These are phyloP conservation scores for Cymbopogon flexuosus DNA, from an alignment of 202 grass and related monocot species.

Conservation along the genomic window DNA sequence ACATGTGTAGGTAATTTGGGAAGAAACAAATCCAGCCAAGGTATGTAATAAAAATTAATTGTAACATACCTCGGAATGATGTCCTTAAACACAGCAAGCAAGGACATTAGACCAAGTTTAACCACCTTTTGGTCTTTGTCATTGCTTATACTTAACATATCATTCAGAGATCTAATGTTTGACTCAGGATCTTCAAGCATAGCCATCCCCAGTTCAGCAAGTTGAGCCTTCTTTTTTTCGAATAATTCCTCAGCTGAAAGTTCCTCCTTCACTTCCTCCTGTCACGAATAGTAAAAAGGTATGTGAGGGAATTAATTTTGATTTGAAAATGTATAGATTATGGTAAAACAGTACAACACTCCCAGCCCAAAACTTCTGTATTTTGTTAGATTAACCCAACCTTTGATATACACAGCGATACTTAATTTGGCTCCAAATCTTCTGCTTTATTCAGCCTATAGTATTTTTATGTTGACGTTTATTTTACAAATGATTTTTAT, in stretches of 20 bases:
- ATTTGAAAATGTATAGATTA: not conserved
- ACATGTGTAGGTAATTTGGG: not conserved
- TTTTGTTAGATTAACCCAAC: not conserved
- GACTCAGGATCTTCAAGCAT: constrained; percentile 89
- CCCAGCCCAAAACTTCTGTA: not conserved
- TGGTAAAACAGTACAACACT: not conserved
- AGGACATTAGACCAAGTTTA: constrained; percentile 80
- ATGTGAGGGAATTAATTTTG: not conserved
- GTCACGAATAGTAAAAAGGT: constrained; percentile 21
- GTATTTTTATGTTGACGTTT: not conserved
- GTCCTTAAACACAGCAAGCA: constrained; percentile 92
- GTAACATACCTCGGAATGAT: constrained; percentile 79
- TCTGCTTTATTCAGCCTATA: not conserved
- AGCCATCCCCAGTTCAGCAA: constrained; percentile 78
- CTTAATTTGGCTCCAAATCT: not conserved
- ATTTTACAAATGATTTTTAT: not conserved
- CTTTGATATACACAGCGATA: not conserved
- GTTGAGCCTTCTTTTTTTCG: constrained; percentile 70
- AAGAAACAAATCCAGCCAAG: not conserved
- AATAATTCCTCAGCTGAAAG: constrained; percentile 88
- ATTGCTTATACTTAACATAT: constrained; percentile 69
- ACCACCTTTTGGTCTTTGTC: constrained; percentile 70
- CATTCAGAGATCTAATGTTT: constrained; percentile 83
- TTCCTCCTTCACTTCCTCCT: constrained; percentile 89
- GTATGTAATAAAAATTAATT: constrained; percentile 9